Conservation (phyloP, 1,284 basidiomycete species). For the Nidula niveotomentosa region DNA sequence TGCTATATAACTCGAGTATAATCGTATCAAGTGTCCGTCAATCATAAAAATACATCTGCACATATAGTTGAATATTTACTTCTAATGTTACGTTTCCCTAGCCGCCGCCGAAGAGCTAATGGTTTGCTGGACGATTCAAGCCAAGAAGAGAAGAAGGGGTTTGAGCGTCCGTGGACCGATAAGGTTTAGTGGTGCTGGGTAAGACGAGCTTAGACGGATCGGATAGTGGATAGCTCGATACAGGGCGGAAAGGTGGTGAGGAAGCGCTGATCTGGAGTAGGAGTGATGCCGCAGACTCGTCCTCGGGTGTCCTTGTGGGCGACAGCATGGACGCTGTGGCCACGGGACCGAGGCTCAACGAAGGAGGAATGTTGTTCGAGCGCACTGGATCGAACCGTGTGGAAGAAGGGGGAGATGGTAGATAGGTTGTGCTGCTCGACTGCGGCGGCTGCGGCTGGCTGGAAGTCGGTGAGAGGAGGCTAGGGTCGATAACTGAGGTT, state of each 20-base stretch:
- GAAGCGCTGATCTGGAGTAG: slow-evolving; percentile 61
- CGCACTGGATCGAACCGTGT: slow-evolving; percentile 35
- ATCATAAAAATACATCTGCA: too few relatives aligned
- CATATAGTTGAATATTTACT: not conserved
- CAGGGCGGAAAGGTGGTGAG: slow-evolving; percentile 24
- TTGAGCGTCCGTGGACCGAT: slow-evolving; percentile 12
- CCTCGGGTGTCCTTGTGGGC: slow-evolving; percentile 53
- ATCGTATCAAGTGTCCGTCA: too few relatives aligned
- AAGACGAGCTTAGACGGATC: slow-evolving; percentile 3
- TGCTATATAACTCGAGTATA: too few relatives aligned
- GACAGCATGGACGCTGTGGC: slow-evolving; percentile 1
- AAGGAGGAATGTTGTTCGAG: slow-evolving; percentile 23
- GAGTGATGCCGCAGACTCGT: slow-evolving; percentile 67
- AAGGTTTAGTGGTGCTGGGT: not conserved
- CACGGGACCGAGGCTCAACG: slow-evolving; percentile 30
- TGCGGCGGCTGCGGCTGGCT: slow-evolving; percentile 1
- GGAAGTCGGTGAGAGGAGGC: slow-evolving; percentile 15
- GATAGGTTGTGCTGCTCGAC: slow-evolving; percentile 19
- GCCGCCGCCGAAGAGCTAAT: not conserved
- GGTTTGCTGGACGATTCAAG: slow-evolving; percentile 6
- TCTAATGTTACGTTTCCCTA: not conserved
- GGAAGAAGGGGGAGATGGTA: slow-evolving; percentile 45
- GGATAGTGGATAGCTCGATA: slow-evolving; percentile 6
- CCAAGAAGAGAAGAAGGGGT: slow-evolving; percentile 20
- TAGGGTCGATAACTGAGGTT: slow-evolving; percentile 26